Evolutionary conservation across 768 basidiomycete genomes (phyloP).

Genomic region (Coprinellus micaceus): DNA sequence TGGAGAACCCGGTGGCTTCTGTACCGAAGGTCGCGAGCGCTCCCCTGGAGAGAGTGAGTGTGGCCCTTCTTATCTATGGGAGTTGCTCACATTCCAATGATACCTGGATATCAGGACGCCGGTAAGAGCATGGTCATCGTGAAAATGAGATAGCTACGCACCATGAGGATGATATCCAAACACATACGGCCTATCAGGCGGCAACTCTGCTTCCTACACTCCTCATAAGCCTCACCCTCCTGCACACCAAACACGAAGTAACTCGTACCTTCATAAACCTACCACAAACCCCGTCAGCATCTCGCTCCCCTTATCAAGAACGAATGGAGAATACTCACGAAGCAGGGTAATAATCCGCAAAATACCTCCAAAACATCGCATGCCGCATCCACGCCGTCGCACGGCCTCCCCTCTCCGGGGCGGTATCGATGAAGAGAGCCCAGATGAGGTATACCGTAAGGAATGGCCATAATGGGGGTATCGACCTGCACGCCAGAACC

Average conservation of each 20-base stretch:
- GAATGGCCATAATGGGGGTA: slow-evolving; percentile 86
- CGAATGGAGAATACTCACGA: slow-evolving; percentile 52
- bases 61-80: neutral
- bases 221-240: slow-evolving; percentile 1
- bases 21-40: slow-evolving; percentile 95
- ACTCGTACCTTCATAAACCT: slow-evolving; percentile 56
- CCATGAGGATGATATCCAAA: slow-evolving; percentile 99
- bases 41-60: slow-evolving; percentile 51
- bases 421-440: slow-evolving; percentile 70
- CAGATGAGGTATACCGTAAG: slow-evolving; percentile 75
- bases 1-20: slow-evolving; percentile 91
- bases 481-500: slow-evolving; percentile 52
- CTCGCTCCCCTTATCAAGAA: neutral
- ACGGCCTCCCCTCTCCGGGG: slow-evolving; percentile 70
- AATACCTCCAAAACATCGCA: slow-evolving; percentile 76
- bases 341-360: slow-evolving; percentile 88
- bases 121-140: slow-evolving; percentile 7
- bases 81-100: slow-evolving; percentile 87
- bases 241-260: neutral
- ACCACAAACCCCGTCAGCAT: neutral
- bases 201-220: slow-evolving; percentile 80
- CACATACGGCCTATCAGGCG: slow-evolving; percentile 88
- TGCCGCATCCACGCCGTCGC: slow-evolving; percentile 73
- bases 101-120: slow-evolving; percentile 53
- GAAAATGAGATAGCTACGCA: neutral